These are phyloP conservation scores for Trichoderma atrobrunneum DNA, from an alignment of 2,329 filamentous ascomycete genomes.

Conservation along the genomic window DNA sequence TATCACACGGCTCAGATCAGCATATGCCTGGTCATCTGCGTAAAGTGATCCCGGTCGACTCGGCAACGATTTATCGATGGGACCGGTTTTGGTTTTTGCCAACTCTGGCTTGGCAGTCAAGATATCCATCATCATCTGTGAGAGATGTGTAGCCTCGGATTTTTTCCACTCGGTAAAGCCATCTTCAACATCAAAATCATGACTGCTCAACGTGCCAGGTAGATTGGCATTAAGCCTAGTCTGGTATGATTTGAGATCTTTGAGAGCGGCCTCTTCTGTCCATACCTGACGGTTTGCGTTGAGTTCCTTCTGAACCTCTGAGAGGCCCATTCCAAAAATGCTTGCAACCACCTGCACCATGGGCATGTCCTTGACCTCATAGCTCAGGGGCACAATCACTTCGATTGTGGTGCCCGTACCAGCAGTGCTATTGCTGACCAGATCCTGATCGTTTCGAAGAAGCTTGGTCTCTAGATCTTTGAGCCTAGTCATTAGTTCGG, in stretches of 20 bases:
- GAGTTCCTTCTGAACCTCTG: slow-evolving; percentile 82
- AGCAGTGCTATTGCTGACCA: slow-evolving; percentile 44
- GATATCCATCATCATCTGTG: slow-evolving; percentile 90
- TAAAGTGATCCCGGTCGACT: slow-evolving; percentile 48
- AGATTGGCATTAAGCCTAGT: slow-evolving; percentile 80
- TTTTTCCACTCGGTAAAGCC: slow-evolving; percentile 89
- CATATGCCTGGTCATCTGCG: slow-evolving; percentile 49
- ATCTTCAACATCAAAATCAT: slow-evolving; percentile 89
- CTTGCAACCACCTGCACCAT: slow-evolving; percentile 83
- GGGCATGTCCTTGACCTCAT: slow-evolving; percentile 96
- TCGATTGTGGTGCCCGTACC: slow-evolving; percentile 60
- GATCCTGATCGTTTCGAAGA: slow-evolving; percentile 87
- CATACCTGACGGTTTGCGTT: slow-evolving; percentile 75
- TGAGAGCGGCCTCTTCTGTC: slow-evolving; percentile 88
- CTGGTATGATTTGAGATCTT: slow-evolving; percentile 92
- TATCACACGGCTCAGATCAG: slow-evolving; percentile 52
- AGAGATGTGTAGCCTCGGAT: slow-evolving; percentile 80
- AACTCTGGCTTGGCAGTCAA: slow-evolving; percentile 82
- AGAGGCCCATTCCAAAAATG: slow-evolving; percentile 78
- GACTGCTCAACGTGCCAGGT: slow-evolving; percentile 69
- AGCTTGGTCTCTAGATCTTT: slow-evolving; percentile 88
- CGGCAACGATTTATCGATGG: slow-evolving; percentile 55
- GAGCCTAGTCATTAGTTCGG: slow-evolving; percentile 77
- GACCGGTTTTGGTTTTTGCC: slow-evolving; percentile 67
- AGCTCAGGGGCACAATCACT: slow-evolving; percentile 76